Evolutionary conservation across 352 stramenopile species (phyloP).

Genomic region (Halophytophthora batemanensis): DNA sequence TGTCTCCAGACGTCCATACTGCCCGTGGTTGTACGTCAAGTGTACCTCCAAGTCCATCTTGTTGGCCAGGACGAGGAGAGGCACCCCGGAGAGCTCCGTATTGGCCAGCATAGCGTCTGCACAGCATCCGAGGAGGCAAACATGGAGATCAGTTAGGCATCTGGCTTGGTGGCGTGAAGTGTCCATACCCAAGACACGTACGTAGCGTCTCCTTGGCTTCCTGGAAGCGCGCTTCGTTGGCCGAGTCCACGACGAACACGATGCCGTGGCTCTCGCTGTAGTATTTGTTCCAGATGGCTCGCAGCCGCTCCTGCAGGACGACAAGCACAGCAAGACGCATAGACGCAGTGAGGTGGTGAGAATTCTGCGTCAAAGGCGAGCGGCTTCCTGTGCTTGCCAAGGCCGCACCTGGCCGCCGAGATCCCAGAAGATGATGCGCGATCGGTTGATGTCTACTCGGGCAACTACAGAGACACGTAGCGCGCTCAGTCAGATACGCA

Average conservation of each 20-base stretch:
- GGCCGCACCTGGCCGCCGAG: conserved; percentile 76
- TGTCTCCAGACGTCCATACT: too few species aligned
- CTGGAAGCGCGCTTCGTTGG: conserved; percentile 82
- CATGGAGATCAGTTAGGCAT: too few species aligned
- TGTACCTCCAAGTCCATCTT: conserved; percentile 86
- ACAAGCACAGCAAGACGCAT: background rate
- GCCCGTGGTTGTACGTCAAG: too few species aligned
- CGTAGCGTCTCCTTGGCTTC: conserved; percentile 85
- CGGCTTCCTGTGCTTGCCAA: background rate
- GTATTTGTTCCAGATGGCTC: conserved; percentile 93
- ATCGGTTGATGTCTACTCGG: conserved; percentile 80
- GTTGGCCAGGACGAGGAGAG: conserved; percentile 88
- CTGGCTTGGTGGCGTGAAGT: too few species aligned
- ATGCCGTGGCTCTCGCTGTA: conserved; percentile 91
- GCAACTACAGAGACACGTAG: conserved; percentile 38
- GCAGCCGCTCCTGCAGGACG: conserved; percentile 60
- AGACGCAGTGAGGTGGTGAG: conserved; percentile 1
- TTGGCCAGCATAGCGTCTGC: conserved; percentile 78
- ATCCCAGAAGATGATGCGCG: conserved; percentile 91
- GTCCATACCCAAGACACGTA: conserved; percentile 21
- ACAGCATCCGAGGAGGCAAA: conserved; percentile 5
- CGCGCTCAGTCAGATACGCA: background rate
- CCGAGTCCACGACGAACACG: conserved; percentile 90
- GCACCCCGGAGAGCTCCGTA: conserved; percentile 74
- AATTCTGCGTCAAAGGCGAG: background rate